phyloP scores from a whole-genome alignment of 1,139 yeast species.

The Yamadazyma diddensiae region DNA sequence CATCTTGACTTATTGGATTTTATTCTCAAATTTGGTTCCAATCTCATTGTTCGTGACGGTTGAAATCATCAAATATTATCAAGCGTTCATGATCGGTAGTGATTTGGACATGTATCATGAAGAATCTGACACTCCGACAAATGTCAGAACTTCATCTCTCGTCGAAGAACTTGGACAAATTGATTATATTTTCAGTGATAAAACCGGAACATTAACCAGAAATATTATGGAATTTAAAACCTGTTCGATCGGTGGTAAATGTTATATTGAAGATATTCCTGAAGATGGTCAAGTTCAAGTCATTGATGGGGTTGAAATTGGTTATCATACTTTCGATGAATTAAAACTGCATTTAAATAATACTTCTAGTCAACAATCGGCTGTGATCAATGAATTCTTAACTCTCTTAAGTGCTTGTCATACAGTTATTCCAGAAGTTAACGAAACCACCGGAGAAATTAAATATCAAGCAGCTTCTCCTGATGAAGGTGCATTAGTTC shows the following conservation, averaged over 20 bases:
- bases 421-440: conserved; percentile 91
- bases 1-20: conserved; percentile 89
- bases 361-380: conserved; percentile 46
- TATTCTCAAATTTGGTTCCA: conserved; percentile 93
- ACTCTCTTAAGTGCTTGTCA: conserved; percentile 90
- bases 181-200: conserved; percentile 92
- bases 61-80: conserved; percentile 91
- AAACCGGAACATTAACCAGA: conserved; percentile 93
- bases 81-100: conserved; percentile 89
- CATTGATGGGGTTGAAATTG: conserved; percentile 77
- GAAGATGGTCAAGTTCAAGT: conserved; percentile 78
- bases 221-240: conserved; percentile 95
- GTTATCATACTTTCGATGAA: conserved; percentile 71
- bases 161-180: conserved; percentile 97
- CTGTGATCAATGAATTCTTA: conserved; percentile 76
- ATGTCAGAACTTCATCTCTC: conserved; percentile 88
- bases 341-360: conserved; percentile 36
- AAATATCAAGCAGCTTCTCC: conserved; percentile 99
- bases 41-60: conserved; percentile 94
- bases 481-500: conserved; percentile 97
- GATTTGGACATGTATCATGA: conserved; percentile 91
- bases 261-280: conserved; percentile 86
- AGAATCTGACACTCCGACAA: conserved; percentile 88
- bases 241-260: conserved; percentile 90
- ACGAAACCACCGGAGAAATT: conserved; percentile 55